Conservation (phyloP, 2,329 filamentous ascomycete genomes). For the Tolypocladium cylindrosporum region DNA sequence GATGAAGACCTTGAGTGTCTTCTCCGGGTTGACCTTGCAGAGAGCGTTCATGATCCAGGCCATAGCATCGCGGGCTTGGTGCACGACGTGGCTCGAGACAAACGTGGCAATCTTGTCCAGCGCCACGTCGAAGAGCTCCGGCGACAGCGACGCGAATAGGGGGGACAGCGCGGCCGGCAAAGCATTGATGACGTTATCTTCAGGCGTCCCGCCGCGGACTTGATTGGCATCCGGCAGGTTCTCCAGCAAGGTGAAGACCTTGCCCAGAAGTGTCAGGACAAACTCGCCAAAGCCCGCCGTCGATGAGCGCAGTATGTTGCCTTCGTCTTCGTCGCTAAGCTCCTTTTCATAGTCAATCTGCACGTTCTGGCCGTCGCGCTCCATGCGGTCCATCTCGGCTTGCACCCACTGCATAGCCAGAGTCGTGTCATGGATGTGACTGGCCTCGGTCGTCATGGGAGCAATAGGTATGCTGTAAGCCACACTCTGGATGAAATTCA, state of each 20-base stretch:
- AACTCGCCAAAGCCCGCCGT: conserved; percentile 93
- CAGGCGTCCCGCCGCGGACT: conserved; percentile 80
- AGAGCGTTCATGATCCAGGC: conserved; percentile 95
- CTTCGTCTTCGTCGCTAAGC: conserved; percentile 77
- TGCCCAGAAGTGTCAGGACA: conserved; percentile 77
- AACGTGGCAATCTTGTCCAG: conserved; percentile 89
- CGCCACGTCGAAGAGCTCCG: conserved; percentile 85
- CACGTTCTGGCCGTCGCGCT: conserved; percentile 74
- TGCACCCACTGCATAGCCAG: conserved; percentile 90
- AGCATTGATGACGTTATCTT: conserved; percentile 95
- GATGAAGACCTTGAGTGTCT: conserved; percentile 81
- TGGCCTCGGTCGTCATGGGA: conserved; percentile 52
- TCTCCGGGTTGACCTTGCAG: conserved; percentile 91
- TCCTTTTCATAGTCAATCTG: conserved; percentile 78
- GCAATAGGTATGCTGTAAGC: conserved; percentile 93
- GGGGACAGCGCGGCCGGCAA: conserved; percentile 86
- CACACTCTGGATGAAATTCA: conserved; percentile 91
- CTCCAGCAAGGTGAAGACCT: conserved; percentile 90
- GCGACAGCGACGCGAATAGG: conserved; percentile 80
- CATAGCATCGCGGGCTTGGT: conserved; percentile 95
- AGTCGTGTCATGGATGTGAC: conserved; percentile 60
- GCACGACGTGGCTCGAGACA: conserved; percentile 86
- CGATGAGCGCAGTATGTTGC: conserved; percentile 80
- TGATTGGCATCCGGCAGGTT: conserved; percentile 88
- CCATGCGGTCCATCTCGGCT: conserved; percentile 87